phyloP scores from a whole-genome alignment of 371 early-diverging fungal genomes.

The Syncephalastrum contaminatum region DNA sequence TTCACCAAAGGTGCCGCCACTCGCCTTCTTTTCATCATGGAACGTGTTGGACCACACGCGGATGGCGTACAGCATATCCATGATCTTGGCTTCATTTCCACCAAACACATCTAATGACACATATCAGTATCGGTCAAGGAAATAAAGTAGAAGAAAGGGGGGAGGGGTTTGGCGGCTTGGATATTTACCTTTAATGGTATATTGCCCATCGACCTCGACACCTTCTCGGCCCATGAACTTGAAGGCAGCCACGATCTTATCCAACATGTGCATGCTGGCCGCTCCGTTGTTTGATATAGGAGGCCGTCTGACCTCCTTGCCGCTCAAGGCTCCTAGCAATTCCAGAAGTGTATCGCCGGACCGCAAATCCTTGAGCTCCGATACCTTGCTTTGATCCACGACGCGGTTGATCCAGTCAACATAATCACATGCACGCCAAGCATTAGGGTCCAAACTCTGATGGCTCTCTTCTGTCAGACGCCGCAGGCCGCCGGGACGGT shows the following conservation, averaged over 20 bases:
- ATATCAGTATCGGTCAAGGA: not conserved
- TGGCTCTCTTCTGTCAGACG: conserved; percentile 5
- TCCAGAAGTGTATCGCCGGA: conserved; percentile 51
- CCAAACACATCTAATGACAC: conserved; percentile 39
- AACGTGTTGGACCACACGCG: conserved; percentile 25
- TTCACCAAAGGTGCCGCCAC: conserved; percentile 35
- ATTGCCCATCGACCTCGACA: conserved; percentile 50
- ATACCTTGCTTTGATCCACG: conserved; percentile 22
- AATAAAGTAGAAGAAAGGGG: too few species aligned
- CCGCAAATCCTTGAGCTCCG: conserved; percentile 34
- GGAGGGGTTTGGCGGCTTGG: not conserved
- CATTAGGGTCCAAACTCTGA: conserved; percentile 1
- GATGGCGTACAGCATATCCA: conserved; percentile 47
- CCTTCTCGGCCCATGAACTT: conserved; percentile 64
- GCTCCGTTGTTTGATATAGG: conserved; percentile 8
- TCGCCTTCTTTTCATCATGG: conserved; percentile 23
- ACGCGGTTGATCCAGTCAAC: conserved; percentile 57
- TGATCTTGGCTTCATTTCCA: conserved; percentile 50
- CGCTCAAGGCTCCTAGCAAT: conserved; percentile 49
- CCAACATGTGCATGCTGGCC: conserved; percentile 38
- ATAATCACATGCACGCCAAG: conserved; percentile 36
- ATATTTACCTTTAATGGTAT: conserved; percentile 51
- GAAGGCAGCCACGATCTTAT: conserved; percentile 59
- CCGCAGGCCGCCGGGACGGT: not conserved
- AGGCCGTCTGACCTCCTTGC: conserved; percentile 43